These are phyloP conservation scores for Neurospora cerealis DNA, from an alignment of 495 filamentous ascomycete species.

Conservation along the genomic window DNA sequence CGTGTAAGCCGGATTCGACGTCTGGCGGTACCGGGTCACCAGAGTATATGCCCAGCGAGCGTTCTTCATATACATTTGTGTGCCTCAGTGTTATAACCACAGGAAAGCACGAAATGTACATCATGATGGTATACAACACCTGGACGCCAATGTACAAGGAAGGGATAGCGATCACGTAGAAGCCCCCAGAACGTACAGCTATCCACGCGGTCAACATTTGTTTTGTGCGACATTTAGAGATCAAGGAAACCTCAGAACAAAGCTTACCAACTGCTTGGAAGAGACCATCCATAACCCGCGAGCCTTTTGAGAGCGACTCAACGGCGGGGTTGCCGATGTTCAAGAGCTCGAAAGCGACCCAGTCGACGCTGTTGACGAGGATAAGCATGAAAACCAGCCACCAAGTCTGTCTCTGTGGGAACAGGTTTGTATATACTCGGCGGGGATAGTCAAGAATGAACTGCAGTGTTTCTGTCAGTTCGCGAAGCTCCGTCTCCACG, in stretches of 20 bases:
- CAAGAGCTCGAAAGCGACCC: slow-evolving; percentile 70
- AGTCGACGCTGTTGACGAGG: slow-evolving; percentile 69
- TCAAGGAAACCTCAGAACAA: neutral
- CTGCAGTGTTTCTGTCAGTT: slow-evolving; percentile 52
- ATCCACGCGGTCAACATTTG: slow-evolving; percentile 4
- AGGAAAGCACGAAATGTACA: slow-evolving; percentile 76
- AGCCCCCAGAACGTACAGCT: slow-evolving; percentile 74
- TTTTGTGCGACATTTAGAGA: neutral
- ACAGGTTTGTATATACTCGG: slow-evolving; percentile 75
- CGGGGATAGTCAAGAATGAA: slow-evolving; percentile 77
- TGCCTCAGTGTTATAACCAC: slow-evolving; percentile 64
- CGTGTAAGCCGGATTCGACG: slow-evolving; percentile 10
- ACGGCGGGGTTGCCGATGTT: slow-evolving; percentile 63
- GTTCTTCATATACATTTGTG: slow-evolving; percentile 59
- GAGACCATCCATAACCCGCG: slow-evolving; percentile 63
- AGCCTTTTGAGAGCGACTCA: slow-evolving; percentile 42
- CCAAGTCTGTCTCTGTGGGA: slow-evolving; percentile 68
- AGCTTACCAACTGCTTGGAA: slow-evolving; percentile 61
- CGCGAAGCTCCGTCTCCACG: slow-evolving; percentile 16
- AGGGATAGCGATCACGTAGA: slow-evolving; percentile 69
- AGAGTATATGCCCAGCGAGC: slow-evolving; percentile 56
- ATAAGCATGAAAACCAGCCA: slow-evolving; percentile 68
- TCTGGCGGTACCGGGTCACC: slow-evolving; percentile 26
- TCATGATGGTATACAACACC: slow-evolving; percentile 83
- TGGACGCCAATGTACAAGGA: slow-evolving; percentile 62